Conservation (phyloP, 257 asterid genomes). For the Hygrophila difformis region DNA sequence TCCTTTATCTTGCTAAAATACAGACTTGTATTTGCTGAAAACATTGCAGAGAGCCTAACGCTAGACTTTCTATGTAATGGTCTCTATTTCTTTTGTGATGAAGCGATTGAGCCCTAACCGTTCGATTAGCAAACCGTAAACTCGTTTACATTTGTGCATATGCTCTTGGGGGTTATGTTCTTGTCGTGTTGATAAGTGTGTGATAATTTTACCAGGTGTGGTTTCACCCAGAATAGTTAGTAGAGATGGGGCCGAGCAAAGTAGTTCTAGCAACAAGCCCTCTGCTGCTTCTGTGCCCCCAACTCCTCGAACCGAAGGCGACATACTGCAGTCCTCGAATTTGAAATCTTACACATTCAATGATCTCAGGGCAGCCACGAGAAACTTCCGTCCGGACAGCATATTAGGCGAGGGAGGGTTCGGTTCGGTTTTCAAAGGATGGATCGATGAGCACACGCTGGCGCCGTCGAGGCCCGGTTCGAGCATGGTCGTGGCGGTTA, state of each 20-base stretch:
- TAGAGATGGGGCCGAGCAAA: conserved; percentile 34
- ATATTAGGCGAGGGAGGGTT: conserved; percentile 82
- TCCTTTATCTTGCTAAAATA: no score
- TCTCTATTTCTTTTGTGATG: no score
- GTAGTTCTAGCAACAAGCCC: conserved; percentile 33
- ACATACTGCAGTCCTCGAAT: conserved; percentile 52
- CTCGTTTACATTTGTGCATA: conserved; percentile 6
- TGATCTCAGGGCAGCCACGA: conserved; percentile 67
- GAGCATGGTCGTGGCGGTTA: conserved; percentile 64
- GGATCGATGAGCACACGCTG: conserved; percentile 62
- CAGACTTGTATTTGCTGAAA: no score
- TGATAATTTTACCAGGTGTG: no score
- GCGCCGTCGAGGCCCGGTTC: conserved; percentile 56
- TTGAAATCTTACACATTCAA: conserved; percentile 44
- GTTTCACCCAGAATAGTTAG: conserved; percentile 32
- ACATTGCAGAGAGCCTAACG: no score
- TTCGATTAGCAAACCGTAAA: no score
- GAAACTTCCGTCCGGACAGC: conserved; percentile 74
- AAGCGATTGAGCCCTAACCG: no score
- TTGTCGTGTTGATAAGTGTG: no score
- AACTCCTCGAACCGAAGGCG: conserved; percentile 49
- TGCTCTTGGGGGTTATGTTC: conserved; percentile 7
- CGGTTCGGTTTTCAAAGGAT: conserved; percentile 76
- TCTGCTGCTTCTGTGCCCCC: conserved; percentile 46
- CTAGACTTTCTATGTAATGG: no score